A percentile compares a stretch with the other conserved stretches of the same genome.
phyloP scores from a whole-genome alignment of 2,329 filamentous ascomycete species.

The Plenodomus biglobosus region DNA sequence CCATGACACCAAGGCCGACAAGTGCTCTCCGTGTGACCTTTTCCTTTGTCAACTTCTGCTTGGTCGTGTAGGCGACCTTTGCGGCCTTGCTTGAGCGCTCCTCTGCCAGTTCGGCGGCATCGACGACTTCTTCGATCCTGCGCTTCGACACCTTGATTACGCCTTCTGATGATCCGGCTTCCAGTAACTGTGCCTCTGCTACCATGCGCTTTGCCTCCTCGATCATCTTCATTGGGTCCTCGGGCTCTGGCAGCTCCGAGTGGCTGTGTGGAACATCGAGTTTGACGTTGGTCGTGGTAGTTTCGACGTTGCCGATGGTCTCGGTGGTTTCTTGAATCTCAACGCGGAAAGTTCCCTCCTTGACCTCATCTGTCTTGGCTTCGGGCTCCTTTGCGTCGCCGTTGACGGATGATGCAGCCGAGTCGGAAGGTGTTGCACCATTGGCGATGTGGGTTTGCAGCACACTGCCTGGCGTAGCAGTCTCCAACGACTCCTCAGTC shows the following conservation, averaged over 20 bases:
- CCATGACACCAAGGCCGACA: slow-evolving; percentile 80
- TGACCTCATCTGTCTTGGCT: slow-evolving; percentile 16
- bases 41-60: slow-evolving; percentile 80
- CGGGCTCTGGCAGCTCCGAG: slow-evolving; percentile 69
- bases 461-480: slow-evolving; percentile 50
- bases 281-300: slow-evolving; percentile 71
- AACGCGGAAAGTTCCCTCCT: slow-evolving; percentile 62
- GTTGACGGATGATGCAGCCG: slow-evolving; percentile 48
- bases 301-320: slow-evolving; percentile 62
- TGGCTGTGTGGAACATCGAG: slow-evolving; percentile 71
- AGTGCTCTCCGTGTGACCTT: slow-evolving; percentile 83
- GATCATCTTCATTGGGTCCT: slow-evolving; percentile 81
- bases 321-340: slow-evolving; percentile 67
- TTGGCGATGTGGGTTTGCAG: slow-evolving; percentile 38
- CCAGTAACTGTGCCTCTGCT: slow-evolving; percentile 63
- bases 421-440: slow-evolving; percentile 28
- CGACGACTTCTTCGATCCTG: slow-evolving; percentile 61
- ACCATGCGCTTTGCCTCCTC: slow-evolving; percentile 88
- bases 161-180: slow-evolving; percentile 32
- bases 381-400: slow-evolving; percentile 35
- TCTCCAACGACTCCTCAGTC: slow-evolving; percentile 44
- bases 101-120: slow-evolving; percentile 50
- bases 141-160: slow-evolving; percentile 36
- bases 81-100: slow-evolving; percentile 69
- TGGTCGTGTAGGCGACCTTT: slow-evolving; percentile 58